Base-by-base conservation (phyloP, 2,329 filamentous ascomycete species). In the Byssothecium circinans region DNA sequence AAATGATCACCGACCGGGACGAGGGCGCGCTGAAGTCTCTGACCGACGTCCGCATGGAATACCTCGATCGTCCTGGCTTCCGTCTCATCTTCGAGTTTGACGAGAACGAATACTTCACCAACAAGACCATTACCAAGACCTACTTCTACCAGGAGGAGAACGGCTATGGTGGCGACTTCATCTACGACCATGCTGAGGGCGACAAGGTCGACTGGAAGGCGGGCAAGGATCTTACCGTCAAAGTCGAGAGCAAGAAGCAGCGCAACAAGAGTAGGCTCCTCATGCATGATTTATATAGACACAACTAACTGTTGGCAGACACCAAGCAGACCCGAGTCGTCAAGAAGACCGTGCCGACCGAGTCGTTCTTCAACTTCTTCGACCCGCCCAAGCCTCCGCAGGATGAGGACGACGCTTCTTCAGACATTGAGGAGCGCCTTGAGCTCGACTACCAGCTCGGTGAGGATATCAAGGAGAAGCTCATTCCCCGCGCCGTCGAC, bases 101-200 rank as follows among this genome's bases (percentile, higher is more conserved):
- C 47, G 86, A 92, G 68, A 99, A 99, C 75, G 89, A 95, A 57
- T 97, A 87, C 78, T 99, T 99, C 83, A 88, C 85, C 74, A 97
- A 99, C 83, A 96, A 95, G 81, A 89, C 83, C 62, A 85, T 99
- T 74, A 91, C 89, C 69, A 99, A 99, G 84, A 96, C 92, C 50
- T 99, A 99, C 78, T 97, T 85, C 80, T 99, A 99, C 78, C 92
- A 96, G 77, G 95, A 94, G 70, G 94, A 99, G 82, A 96, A 88
- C 65, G 94, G 94, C 50, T 99, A 99, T 68, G 94, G 92, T 61
- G 95, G 94, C 61, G 95, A 99, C 74, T 99, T 97, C 78, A 97
- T 99, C 75, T 99, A 99, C 72, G 94, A 99, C 72, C 94, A 99
- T 71, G 94, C 95, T 48, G 92, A 99, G 74, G 94, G 95, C 57